A percentile compares a stretch with the other conserved stretches of the same genome.
These are phyloP conservation scores for Wallacemonas sp. DNA, from an alignment of 208 protist species.

Conservation along the genomic window DNA sequence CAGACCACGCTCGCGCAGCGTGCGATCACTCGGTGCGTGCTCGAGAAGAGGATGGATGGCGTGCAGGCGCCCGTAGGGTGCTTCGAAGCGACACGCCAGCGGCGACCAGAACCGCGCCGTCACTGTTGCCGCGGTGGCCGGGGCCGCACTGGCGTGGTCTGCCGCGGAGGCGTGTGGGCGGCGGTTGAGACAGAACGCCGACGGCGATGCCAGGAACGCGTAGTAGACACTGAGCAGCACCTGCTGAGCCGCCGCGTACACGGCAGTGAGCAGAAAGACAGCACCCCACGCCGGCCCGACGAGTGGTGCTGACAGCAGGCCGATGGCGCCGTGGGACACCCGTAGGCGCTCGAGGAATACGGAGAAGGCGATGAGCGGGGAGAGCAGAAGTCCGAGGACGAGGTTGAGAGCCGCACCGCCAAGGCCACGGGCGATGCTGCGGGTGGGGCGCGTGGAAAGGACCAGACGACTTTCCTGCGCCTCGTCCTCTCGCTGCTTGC, in stretches of 20 bases:
- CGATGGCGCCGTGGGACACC: slow-evolving; percentile 3
- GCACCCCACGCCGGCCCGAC: slow-evolving; percentile 53
- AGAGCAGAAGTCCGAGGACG: slow-evolving; percentile 40
- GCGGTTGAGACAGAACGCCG: slow-evolving; percentile 46
- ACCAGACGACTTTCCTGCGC: slow-evolving; percentile 71
- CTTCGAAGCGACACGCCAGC: slow-evolving; percentile 45
- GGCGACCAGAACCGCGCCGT: slow-evolving; percentile 34
- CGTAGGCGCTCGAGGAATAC: slow-evolving; percentile 61
- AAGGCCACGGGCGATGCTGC: slow-evolving; percentile 40
- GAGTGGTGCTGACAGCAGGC: slow-evolving; percentile 35
- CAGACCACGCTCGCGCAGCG: slow-evolving; percentile 45
- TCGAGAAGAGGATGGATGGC: slow-evolving; percentile 37
- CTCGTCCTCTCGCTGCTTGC: slow-evolving; percentile 42
- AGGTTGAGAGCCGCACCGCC: slow-evolving; percentile 53
- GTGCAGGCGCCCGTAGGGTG: slow-evolving; percentile 13
- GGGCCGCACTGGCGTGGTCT: slow-evolving; percentile 8
- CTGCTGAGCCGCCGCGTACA: slow-evolving; percentile 78
- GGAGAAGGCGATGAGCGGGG: slow-evolving; percentile 61
- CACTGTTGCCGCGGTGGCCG: not conserved
- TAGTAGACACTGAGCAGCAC: slow-evolving; percentile 48
- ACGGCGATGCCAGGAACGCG: slow-evolving; percentile 27
- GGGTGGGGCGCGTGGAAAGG: slow-evolving; percentile 58
- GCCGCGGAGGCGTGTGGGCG: not conserved
- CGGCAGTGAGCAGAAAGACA: slow-evolving; percentile 50
- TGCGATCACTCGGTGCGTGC: slow-evolving; percentile 15